Conservation (phyloP, 768 basidiomycete species). For the Mrakia blollopis region DNA sequence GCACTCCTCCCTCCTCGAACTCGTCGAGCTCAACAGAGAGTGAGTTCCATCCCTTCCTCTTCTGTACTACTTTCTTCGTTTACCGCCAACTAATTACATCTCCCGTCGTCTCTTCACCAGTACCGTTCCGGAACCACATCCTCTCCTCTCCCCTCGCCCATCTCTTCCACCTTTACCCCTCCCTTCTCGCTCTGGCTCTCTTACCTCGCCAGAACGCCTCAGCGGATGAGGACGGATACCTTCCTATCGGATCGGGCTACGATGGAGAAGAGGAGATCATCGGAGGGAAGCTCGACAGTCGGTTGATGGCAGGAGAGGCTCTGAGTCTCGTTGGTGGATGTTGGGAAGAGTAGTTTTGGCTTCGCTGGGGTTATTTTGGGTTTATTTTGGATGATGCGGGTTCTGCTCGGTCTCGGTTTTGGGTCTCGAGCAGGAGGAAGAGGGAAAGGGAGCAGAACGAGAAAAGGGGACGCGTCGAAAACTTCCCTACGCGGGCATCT, state of each 20-base stretch:
- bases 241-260: slow-evolving; percentile 27
- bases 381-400: neutral
- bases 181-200: slow-evolving; percentile 73
- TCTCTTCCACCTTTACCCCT: slow-evolving; percentile 78
- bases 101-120: neutral
- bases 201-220: slow-evolving; percentile 63
- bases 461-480: no score
- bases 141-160: slow-evolving; percentile 73
- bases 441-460: no score
- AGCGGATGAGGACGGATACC: slow-evolving; percentile 39
- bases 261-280: slow-evolving; percentile 37
- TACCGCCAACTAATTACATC: no score
- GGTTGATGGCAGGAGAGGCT: slow-evolving; percentile 62
- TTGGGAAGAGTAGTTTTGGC: slow-evolving; percentile 43
- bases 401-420: no score
- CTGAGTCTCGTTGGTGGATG: slow-evolving; percentile 57
- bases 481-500: no score
- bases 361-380: neutral
- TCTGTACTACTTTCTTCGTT: neutral
- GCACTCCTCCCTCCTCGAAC: slow-evolving; percentile 37
- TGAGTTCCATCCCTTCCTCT: no score
- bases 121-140: slow-evolving; percentile 40
- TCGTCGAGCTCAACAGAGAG: neutral
- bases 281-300: slow-evolving; percentile 55
- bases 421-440: no score